Evolutionary conservation across 2,329 filamentous ascomycete species (phyloP), one percentile per base, ranked within the genome.

Genomic region (Tolypocladium paradoxum): DNA sequence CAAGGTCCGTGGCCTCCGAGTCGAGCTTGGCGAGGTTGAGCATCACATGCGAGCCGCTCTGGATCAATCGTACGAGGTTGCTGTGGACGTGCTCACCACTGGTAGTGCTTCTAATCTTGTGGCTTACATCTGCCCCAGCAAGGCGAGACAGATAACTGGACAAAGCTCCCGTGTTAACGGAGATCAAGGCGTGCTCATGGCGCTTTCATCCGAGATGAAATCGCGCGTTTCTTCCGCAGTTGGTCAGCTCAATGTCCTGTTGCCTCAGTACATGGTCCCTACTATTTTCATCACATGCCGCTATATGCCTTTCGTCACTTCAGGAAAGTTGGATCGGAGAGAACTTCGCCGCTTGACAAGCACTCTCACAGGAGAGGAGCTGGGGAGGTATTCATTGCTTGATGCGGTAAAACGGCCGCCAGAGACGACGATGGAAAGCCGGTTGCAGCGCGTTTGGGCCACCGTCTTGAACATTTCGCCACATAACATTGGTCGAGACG

Each of bases 401-500:
- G 36, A 46, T 12, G 35, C 18, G 18, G 20, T 20, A 7, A 56
- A 56, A 27, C 50, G 52, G 4, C 31, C 46, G 4, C 52, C 52
- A 5, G 52, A 48, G 18, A 29, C 55, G 9, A 9, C 16, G 0
- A 56, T 53, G 48, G 55, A 56, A 50, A 14, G 2, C 1, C 40
- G 27, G 9, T 6, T 56, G n/a, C 55, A 56, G 2, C 18, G 22
- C 2, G 31, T 56, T 1, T 56, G 55, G 55, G 53, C 55, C 3
- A 35, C 34, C 16, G 38, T 55, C 2, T 31, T 56, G 0, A 55
- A 47, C 1, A 47, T 55, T 29, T 2, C 53, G 6, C 20, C 45
- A 14, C 31, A 54, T 1, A 48, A 35, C 4, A 71, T 75, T 24
- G 65, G 68, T 6, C 54, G 64, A 4, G 58, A 60, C 9, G 57